Evolutionary conservation across 768 basidiomycete genomes (phyloP).

Genomic region (Serendipita sp.): DNA sequence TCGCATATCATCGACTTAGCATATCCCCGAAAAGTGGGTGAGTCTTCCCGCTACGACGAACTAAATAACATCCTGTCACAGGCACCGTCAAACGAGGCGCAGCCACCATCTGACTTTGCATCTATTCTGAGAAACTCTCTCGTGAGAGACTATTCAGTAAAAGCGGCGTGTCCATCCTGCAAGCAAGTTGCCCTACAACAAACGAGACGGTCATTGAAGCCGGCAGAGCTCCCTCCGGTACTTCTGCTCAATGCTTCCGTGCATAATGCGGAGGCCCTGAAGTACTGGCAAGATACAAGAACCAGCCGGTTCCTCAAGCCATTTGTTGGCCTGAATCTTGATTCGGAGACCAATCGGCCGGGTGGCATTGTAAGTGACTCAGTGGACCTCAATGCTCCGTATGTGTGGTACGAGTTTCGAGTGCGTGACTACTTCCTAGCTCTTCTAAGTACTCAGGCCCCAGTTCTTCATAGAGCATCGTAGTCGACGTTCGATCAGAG

Average conservation of each 20-base stretch:
- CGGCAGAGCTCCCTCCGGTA: constrained; percentile 56
- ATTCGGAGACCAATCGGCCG: constrained; percentile 27
- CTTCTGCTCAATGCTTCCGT: constrained; percentile 77
- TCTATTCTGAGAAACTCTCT: constrained; percentile 61
- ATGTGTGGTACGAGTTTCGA: constrained; percentile 48
- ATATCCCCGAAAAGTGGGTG: constrained; percentile 67
- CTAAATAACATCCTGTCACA: constrained; percentile 6
- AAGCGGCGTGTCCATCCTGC: constrained; percentile 74
- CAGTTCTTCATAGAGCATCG: constrained; percentile 40
- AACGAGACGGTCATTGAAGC: constrained; percentile 47
- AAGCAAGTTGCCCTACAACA: constrained; percentile 61
- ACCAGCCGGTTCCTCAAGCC: constrained; percentile 46
- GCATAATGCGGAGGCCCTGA: constrained; percentile 54
- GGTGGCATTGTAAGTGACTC: constrained; percentile 43
- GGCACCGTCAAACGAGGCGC: constrained; percentile 20
- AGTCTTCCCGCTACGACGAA: not conserved
- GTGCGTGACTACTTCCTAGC: constrained; percentile 29
- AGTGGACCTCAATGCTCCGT: constrained; percentile 36
- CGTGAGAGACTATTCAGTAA: constrained; percentile 67
- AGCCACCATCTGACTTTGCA: constrained; percentile 36
- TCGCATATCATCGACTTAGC: constrained; percentile 73
- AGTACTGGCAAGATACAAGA: constrained; percentile 58
- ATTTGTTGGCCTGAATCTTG: constrained; percentile 16
- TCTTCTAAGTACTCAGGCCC: not conserved
- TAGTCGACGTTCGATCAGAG: constrained; percentile 64